These are phyloP conservation scores for Fusarium cicatricum DNA, from an alignment of 2,329 filamentous ascomycete species.

Conservation along the genomic window DNA sequence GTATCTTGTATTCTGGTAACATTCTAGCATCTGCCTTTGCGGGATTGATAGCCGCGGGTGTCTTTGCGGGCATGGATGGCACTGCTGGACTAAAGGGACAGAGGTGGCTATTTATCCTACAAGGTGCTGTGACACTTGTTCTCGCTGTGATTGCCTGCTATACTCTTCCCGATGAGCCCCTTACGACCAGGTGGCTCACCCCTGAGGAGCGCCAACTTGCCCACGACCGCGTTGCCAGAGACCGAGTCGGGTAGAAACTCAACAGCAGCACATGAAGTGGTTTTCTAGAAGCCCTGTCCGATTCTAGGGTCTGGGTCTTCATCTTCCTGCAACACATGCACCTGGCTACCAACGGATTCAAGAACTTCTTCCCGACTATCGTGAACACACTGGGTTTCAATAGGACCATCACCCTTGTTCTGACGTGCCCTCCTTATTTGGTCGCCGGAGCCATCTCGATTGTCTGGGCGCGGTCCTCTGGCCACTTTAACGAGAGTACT, in stretches of 20 bases:
- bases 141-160: slow-evolving; percentile 36
- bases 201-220: slow-evolving; percentile 46
- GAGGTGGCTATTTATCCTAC: slow-evolving; percentile 67
- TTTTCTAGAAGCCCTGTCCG: slow-evolving; percentile 51
- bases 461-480: slow-evolving; percentile 47
- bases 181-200: slow-evolving; percentile 52
- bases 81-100: slow-evolving; percentile 33
- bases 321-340: slow-evolving; percentile 60
- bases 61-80: slow-evolving; percentile 45
- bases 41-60: slow-evolving; percentile 53
- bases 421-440: slow-evolving; percentile 52
- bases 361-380: slow-evolving; percentile 42
- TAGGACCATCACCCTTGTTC: slow-evolving; percentile 37
- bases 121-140: slow-evolving; percentile 55
- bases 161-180: slow-evolving; percentile 48
- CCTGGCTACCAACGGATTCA: slow-evolving; percentile 55
- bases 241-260: slow-evolving; percentile 52
- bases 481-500: slow-evolving; percentile 54
- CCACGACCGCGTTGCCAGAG: slow-evolving; percentile 42
- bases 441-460: slow-evolving; percentile 42
- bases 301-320: slow-evolving; percentile 57
- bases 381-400: slow-evolving; percentile 34
- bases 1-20: slow-evolving; percentile 52
- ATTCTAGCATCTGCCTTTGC: slow-evolving; percentile 48
- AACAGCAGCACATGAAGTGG: slow-evolving; percentile 52